phyloP scores from a whole-genome alignment of 257 asterid genomes.

The Solanum chiquidenum region DNA sequence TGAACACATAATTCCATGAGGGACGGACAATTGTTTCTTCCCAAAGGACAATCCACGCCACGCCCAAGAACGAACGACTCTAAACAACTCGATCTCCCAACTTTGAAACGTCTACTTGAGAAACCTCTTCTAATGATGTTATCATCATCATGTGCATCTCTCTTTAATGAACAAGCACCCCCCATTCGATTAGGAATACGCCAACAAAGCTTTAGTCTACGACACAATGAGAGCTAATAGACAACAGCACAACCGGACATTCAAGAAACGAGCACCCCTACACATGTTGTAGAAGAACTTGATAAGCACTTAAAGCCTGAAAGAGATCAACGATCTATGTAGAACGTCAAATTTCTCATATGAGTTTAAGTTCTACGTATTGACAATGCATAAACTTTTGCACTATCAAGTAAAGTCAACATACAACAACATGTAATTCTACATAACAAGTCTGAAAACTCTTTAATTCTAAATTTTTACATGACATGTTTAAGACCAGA shows the following conservation, averaged over 20 bases:
- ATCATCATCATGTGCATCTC: slow-evolving; percentile 62
- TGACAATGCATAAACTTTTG: neutral
- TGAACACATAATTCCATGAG: slow-evolving; percentile 70
- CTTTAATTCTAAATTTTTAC: neutral
- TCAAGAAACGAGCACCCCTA: neutral
- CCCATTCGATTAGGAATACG: slow-evolving; percentile 36
- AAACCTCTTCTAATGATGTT: slow-evolving; percentile 34
- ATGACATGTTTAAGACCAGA: neutral
- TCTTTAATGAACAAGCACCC: slow-evolving; percentile 90
- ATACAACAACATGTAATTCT: neutral
- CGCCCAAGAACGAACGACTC: slow-evolving; percentile 43
- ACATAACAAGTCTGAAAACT: neutral
- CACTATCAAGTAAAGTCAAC: neutral
- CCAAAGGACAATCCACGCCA: slow-evolving; percentile 32
- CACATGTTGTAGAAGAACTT: neutral
- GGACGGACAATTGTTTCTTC: slow-evolving; percentile 38
- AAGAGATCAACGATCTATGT: neutral
- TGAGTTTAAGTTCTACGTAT: neutral
- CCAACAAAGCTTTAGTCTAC: neutral
- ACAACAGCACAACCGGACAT: too few relatives aligned
- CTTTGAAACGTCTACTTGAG: slow-evolving; percentile 60
- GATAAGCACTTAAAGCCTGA: neutral
- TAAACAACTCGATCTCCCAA: slow-evolving; percentile 89
- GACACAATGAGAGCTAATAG: neutral
- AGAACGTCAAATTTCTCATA: neutral